Evolutionary conservation across 1,284 basidiomycete genomes (phyloP), one percentile per base, ranked within the genome.

Genomic region (Ustilago shanxiensis): DNA sequence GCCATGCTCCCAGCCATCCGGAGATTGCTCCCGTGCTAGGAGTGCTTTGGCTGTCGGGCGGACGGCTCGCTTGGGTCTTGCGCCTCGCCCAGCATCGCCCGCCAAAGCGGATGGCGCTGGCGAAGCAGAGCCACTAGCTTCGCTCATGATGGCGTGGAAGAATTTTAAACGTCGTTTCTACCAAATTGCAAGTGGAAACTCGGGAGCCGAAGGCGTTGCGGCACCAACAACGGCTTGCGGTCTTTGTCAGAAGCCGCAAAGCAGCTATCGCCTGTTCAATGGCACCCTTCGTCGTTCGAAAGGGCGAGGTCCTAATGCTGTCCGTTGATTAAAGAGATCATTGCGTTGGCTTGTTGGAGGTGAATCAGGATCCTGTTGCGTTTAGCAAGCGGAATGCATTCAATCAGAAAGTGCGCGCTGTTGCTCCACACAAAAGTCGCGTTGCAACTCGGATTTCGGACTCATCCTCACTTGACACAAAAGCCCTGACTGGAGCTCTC

Each of bases 1-100:
- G 22, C 76, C 72, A 63, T 74, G 75, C 41, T 75, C 76, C 68
- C 68, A 74, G 37, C 64, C 76, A 16, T 75, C 76, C 13, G 76
- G 76, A 16, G 76, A 78, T 41, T 71, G 68, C 47, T 78, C 76
- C 18, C 76, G 60, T 5, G 76, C 76, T 24, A 72, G n/a, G 6
- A 78, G 52, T 9, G 76, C 72, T 33, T 78, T 78, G 31, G 63
- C 72, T 9, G 76, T 75, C 11, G 76, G 76, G 5, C 72, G 64
- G 4, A 72, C 66, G 13, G 76, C 64, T 16, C 76, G 67, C 28
- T 67, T 66, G n/a, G 74, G 74, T 60, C 74, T 60, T 6, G 59
- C 39, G n/a, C 63, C 72, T 20, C 47, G 57, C 3, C 57, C 47
- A 10, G 41, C 39, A 24, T 61, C 66, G 7, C 52, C 56, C 1